These are phyloP conservation scores for Bullera alba DNA, from an alignment of 768 basidiomycete genomes.

Conservation along the genomic window DNA sequence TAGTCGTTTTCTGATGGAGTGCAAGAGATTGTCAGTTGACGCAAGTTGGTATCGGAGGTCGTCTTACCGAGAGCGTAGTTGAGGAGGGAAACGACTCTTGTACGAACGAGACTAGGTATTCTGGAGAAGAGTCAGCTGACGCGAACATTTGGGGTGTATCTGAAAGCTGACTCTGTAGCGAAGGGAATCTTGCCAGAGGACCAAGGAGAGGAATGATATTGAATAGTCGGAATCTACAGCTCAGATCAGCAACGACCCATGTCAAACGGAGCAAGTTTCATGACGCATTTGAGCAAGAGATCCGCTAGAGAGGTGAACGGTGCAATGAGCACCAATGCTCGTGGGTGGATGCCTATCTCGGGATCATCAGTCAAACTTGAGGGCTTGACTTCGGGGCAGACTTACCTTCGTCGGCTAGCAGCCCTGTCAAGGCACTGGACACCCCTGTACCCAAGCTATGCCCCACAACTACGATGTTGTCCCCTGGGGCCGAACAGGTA, in stretches of 20 bases:
- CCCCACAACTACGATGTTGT: constrained; percentile 67
- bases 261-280: not conserved
- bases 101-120: constrained; percentile 9
- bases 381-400: not conserved
- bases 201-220: constrained; percentile 64
- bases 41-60: constrained; percentile 39
- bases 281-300: constrained; percentile 54
- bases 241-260: not conserved
- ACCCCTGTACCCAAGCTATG: constrained; percentile 88
- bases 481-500: constrained; percentile 47
- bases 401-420: constrained; percentile 49
- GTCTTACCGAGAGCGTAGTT: constrained; percentile 14
- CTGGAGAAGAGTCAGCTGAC: no score
- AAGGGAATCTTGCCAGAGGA: constrained; percentile 62
- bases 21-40: not conserved
- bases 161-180: constrained; percentile 54
- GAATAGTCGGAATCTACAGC: constrained; percentile 54
- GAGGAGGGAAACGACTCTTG: constrained; percentile 22
- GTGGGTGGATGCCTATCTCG: constrained; percentile 43
- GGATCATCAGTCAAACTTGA: not conserved
- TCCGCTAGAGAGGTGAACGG: constrained; percentile 51
- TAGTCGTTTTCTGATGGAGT: constrained; percentile 56
- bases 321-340: constrained; percentile 50
- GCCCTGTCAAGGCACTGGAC: constrained; percentile 48
- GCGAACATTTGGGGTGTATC: no score